Evolutionary conservation across 176 grass and related monocot species (phyloP), one percentile per base, ranked within the genome.

Genomic region (Lolium perenne): DNA sequence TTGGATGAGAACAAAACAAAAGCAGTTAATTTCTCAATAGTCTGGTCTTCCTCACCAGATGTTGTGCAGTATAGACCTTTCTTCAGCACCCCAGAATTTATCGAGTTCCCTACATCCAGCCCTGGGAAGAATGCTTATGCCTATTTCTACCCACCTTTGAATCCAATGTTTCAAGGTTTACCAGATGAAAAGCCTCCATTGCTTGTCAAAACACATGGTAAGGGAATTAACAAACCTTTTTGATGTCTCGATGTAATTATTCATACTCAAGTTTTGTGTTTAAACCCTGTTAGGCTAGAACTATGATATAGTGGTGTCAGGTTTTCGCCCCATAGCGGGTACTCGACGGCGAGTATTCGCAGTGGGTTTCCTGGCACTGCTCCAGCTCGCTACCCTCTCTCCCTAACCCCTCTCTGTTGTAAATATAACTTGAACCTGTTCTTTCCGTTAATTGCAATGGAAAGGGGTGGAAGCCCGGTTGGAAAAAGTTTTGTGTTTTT

Each of bases 121-220:
- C 78, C 93, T 77, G 88, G 90, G 57, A 82, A 90, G 82, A 95
- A 92, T 86, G 97, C 90, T 83, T 95, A 98, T 91, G 97, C 94
- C 22, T 98, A 98, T 71, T 98, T 95, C 80, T 95, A 98, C 61
- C 97, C 90, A 57, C 92, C 94, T 57, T 83, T 73, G 57, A 98
- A 94, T 88, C 81, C 84, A 25, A 87, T 72, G 57, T 98, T 91
- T 86, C 86, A 90, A 90, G 86, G 86, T 84, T 75, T 87, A 46
- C 65, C 82, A 56, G 92, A 95, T 77, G 97, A 98, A 91, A 95
- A 91, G 54, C 90, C 97, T 70, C 93, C 96, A 8, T 84, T 98
- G 75, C 90, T 98, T 86, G 89, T 98, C 81, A 92, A 92, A 94
- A 98, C 82, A 43, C 97, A 98, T 88, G 97, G 97, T 98, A 88